These are phyloP conservation scores for Endocarpon pusillum DNA, from an alignment of 495 filamentous ascomycete genomes.

Conservation along the genomic window DNA sequence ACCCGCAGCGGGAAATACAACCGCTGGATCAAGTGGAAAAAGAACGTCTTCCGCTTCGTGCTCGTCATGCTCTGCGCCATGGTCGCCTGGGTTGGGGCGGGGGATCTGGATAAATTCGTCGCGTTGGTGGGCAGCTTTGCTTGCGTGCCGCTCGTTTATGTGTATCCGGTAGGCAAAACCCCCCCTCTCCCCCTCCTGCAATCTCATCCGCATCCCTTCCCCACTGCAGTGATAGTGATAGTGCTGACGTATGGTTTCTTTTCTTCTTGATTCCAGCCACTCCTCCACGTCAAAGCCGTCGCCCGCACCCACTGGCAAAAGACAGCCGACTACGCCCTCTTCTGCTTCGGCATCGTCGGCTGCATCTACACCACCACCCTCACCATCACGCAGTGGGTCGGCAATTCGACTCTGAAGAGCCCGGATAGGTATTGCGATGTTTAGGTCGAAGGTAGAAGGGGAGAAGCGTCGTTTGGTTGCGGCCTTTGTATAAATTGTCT, in stretches of 20 bases:
- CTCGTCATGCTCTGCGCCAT: slow-evolving; percentile 71
- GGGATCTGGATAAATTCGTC: slow-evolving; percentile 93
- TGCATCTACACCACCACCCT: slow-evolving; percentile 83
- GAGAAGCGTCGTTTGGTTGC: too few relatives aligned
- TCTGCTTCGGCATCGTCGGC: slow-evolving; percentile 62
- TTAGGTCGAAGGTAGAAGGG: slow-evolving; percentile 11
- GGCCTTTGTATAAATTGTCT: too few relatives aligned
- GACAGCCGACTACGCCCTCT: slow-evolving; percentile 52
- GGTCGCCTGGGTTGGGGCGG: slow-evolving; percentile 81
- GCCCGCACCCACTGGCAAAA: slow-evolving; percentile 45
- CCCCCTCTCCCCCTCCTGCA: neutral
- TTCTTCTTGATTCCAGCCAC: slow-evolving; percentile 42
- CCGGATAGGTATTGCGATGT: slow-evolving; percentile 48
- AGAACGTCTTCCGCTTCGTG: slow-evolving; percentile 89
- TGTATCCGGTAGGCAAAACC: slow-evolving; percentile 65
- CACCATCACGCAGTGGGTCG: slow-evolving; percentile 73
- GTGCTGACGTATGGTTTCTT: too few relatives aligned
- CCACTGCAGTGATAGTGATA: too few relatives aligned
- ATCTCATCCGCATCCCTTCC: too few relatives aligned
- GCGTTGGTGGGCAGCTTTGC: slow-evolving; percentile 91
- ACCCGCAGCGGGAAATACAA: slow-evolving; percentile 87
- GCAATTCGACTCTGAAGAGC: slow-evolving; percentile 19
- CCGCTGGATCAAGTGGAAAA: slow-evolving; percentile 93
- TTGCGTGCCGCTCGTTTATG: slow-evolving; percentile 92
- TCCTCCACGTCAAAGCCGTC: slow-evolving; percentile 73